A percentile compares a stretch with the other conserved stretches of the same genome.
Conservation (phyloP, 2,329 filamentous ascomycete species). For the Aspergillus caelatus region DNA sequence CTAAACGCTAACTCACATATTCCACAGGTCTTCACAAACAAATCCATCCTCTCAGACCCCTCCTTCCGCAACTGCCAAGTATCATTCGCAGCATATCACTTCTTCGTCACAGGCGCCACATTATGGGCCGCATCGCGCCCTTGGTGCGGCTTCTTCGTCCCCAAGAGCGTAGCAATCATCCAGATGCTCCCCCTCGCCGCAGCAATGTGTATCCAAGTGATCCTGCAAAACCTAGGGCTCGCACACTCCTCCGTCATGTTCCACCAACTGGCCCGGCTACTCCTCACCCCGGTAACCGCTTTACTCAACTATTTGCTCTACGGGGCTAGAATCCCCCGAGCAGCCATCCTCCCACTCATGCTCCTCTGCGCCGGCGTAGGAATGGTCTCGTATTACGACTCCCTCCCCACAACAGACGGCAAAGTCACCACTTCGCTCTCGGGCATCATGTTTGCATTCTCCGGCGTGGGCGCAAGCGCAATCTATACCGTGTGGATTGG, state of each 20-base stretch:
- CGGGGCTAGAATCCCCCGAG: constrained; percentile 19
- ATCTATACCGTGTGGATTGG: constrained; percentile 26
- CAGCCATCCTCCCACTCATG: constrained; percentile 17
- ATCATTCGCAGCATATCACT: constrained; percentile 27
- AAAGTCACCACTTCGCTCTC: constrained; percentile 16
- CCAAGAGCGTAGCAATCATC: constrained; percentile 17
- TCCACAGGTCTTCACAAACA: constrained; percentile 26
- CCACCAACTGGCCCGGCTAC: constrained; percentile 24
- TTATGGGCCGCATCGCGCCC: constrained; percentile 22
- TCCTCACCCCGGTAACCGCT: constrained; percentile 22
- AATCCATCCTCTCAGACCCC: constrained; percentile 21
- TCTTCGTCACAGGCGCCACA: constrained; percentile 24
- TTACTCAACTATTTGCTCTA: constrained; percentile 24
- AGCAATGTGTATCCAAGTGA: constrained; percentile 26
- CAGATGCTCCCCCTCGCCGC: constrained; percentile 24
- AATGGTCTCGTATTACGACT: constrained; percentile 26
- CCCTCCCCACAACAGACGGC: constrained; percentile 14
- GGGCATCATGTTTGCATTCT: constrained; percentile 23
- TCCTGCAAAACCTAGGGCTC: constrained; percentile 25
- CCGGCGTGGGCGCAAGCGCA: constrained; percentile 23
- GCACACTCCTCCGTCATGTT: constrained; percentile 27
- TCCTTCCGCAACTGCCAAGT: constrained; percentile 25
- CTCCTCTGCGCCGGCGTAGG: constrained; percentile 24
- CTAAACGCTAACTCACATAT: background rate
- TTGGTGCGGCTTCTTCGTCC: constrained; percentile 21